These are phyloP conservation scores for Clavispora phyllophila DNA, from an alignment of 805 yeast genomes.

Conservation along the genomic window DNA sequence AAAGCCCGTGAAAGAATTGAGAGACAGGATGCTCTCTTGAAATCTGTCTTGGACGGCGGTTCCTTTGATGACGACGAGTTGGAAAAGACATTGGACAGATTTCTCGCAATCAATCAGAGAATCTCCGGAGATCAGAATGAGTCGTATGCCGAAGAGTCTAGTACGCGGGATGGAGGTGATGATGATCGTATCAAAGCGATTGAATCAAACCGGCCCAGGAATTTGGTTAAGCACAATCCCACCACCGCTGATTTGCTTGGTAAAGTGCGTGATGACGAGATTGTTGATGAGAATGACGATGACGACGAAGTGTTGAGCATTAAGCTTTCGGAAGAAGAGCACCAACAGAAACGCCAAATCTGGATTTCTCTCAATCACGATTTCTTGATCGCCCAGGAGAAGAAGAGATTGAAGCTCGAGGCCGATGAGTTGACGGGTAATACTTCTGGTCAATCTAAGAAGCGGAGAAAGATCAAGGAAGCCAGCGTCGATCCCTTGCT, in stretches of 20 bases:
- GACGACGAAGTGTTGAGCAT: constrained; percentile 71
- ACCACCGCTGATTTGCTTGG: constrained; percentile 50
- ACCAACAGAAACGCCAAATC: constrained; percentile 67
- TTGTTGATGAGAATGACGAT: constrained; percentile 62
- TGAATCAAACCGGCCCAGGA: constrained; percentile 34
- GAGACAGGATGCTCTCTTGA: constrained; percentile 18
- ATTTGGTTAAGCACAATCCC: constrained; percentile 51
- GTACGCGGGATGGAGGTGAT: constrained; percentile 1
- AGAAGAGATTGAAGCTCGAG: constrained; percentile 73
- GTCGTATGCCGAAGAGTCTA: background rate
- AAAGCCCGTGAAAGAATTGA: constrained; percentile 3
- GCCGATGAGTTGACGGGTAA: constrained; percentile 87
- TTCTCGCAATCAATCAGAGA: constrained; percentile 9
- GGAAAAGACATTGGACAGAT: constrained; percentile 13
- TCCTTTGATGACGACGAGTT: constrained; percentile 24
- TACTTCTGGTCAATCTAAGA: constrained; percentile 39
- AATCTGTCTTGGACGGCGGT: constrained; percentile 27
- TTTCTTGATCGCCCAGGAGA: constrained; percentile 77
- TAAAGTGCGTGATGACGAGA: constrained; percentile 55
- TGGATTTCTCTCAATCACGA: constrained; percentile 93
- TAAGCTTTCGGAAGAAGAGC: constrained; percentile 64
- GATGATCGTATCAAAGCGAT: constrained; percentile 17
- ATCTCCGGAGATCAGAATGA: background rate
- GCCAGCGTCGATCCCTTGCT: constrained; percentile 16
- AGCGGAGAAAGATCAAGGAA: constrained; percentile 27